Evolutionary conservation across 306 rosid genomes (phyloP).

Genomic region (Hippophae tibetana): DNA sequence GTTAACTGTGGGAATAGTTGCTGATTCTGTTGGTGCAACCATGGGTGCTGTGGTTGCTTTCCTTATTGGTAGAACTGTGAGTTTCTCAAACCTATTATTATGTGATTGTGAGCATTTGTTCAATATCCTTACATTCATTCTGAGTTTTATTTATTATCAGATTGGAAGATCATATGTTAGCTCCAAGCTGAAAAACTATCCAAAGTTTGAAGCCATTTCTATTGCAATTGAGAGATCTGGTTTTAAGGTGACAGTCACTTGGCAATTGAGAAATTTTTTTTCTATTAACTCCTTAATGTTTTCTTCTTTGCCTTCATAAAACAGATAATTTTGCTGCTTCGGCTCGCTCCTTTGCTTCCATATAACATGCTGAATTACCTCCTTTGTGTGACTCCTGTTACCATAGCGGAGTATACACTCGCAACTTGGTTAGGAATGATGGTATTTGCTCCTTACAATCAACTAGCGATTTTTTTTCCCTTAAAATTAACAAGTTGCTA

Average conservation of each 20-base stretch:
- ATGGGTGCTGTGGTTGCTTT: conserved; percentile 51
- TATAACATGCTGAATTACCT: conserved; percentile 52
- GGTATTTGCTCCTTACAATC: conserved; percentile 23
- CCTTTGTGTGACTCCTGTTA: conserved; percentile 39
- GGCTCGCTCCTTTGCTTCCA: conserved; percentile 49
- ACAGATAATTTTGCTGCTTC: conserved; percentile 46
- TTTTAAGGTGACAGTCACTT: conserved; percentile 25
- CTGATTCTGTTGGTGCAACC: conserved; percentile 51
- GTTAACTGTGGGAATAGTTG: conserved; percentile 46
- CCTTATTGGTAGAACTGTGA: conserved; percentile 46
- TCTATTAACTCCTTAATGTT: conserved; percentile 2
- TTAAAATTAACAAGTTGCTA: neutral
- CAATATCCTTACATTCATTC: neutral
- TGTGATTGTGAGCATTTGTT: neutral
- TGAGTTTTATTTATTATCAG: conserved; percentile 10
- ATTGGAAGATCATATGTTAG: conserved; percentile 34
- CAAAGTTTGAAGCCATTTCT: conserved; percentile 33
- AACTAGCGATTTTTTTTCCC: neutral
- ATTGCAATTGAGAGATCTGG: conserved; percentile 36
- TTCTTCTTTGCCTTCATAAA: conserved; percentile 2
- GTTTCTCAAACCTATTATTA: conserved; percentile 12
- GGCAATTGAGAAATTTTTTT: neutral
- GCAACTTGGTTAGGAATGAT: conserved; percentile 58
- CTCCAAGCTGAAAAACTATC: conserved; percentile 33
- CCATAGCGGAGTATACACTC: conserved; percentile 38